Base-by-base conservation (phyloP, 2,329 filamentous ascomycete genomes). In the Talaromyces atroroseus region DNA sequence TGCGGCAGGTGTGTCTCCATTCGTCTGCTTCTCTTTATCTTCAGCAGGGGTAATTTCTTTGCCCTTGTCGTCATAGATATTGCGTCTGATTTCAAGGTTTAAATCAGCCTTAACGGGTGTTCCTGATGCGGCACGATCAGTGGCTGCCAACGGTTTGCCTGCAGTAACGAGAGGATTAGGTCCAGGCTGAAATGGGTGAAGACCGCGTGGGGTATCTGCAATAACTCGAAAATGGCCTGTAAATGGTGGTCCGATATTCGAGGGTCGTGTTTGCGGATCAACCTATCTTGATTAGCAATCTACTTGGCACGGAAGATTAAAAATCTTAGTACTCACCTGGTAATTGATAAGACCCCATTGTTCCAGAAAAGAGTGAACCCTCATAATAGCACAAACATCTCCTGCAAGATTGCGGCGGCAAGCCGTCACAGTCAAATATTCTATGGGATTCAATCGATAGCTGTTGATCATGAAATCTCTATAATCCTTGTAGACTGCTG, bases 401-500 rank as follows among this genome's bases (percentile, higher is more conserved):
- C 94, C 94, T 21, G 94, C 94, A 68, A 99, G 76, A 71, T 99
- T 99, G 63, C 94, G 84, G 61, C 94, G 83, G 71, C 94, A 99
- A 51, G 94, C 94, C 11, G 94, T 99, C 54, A 99, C 92, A 5
- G 94, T 99, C 55, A 99, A 81, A 68, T 99, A 99, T 73, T 99
- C 94, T 54, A 91, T 83, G 5, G 94, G 94, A 70, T 97, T 99
- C 56, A 99, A 78, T 38, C 94, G 87, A 75, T 99, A 99, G 14
- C 94, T 97, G 77, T 99, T 99, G 77, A 99, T 91, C 94, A 99
- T 99, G 70, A 99, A 99, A 70, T 99, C 94, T 64, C 94, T 87
- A 74, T 99, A 99, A 70, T 99, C 94, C 75, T 97, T 97, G 79
- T 99, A 99, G 21, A 97, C 90, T 49, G 91, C 87, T 1, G 91